Percentiles rank a stretch among this genome's conserved stretches.
Conservation (phyloP, 2,329 filamentous ascomycete species). For the Talaromyces sp. region DNA sequence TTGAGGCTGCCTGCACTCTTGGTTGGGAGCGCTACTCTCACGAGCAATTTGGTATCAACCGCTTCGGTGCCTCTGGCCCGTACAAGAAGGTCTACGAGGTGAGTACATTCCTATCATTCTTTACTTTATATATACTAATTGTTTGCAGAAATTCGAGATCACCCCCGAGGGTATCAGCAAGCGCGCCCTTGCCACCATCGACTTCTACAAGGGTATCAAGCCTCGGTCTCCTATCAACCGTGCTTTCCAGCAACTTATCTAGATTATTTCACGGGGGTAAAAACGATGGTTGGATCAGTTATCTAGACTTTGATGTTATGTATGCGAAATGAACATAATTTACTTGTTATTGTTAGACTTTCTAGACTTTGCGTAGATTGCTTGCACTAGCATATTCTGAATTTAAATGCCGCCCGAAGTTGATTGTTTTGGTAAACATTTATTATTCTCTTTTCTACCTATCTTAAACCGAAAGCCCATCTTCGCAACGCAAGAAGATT, state of each 20-base stretch:
- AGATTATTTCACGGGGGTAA: constrained; percentile 42
- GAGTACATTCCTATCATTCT: constrained; percentile 36
- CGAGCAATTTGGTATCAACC: constrained; percentile 99
- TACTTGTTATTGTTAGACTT: background rate
- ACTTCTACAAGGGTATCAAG: constrained; percentile 97
- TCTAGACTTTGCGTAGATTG: background rate
- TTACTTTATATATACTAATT: constrained; percentile 37
- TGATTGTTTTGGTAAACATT: background rate
- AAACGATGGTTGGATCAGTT: background rate
- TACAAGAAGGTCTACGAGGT: constrained; percentile 98
- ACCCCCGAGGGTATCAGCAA: constrained; percentile 95
- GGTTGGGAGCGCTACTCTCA: constrained; percentile 99
- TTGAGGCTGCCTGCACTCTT: constrained; percentile 96
- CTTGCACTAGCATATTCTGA: background rate
- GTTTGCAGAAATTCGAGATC: constrained; percentile 91
- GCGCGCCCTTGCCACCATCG: constrained; percentile 84
- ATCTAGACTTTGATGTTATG: constrained; percentile 17
- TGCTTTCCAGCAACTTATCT: constrained; percentile 96
- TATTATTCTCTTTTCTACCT: background rate
- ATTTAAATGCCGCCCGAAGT: background rate
- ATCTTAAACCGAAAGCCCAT: background rate
- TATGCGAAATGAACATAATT: constrained; percentile 19
- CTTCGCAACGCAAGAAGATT: background rate
- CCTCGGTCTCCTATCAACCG: constrained; percentile 94
- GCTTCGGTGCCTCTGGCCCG: constrained; percentile 94